Evolutionary conservation across 2,329 filamentous ascomycete genomes (phyloP).

Genomic region (Aspergillus melleus): DNA sequence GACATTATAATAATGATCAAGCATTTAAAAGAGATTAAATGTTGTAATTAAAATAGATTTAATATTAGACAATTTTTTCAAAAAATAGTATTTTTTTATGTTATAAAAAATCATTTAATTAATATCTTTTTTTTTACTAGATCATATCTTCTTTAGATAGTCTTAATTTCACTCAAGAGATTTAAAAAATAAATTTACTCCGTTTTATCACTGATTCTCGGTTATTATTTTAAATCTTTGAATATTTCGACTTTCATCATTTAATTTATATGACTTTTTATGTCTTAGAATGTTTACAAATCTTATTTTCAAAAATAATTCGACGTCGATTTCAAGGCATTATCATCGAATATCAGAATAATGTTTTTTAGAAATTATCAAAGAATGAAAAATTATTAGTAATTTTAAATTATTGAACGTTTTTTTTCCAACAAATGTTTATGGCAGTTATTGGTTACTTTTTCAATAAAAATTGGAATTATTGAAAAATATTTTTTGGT

Average conservation of each 20-base stretch:
- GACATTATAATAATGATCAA: too few relatives aligned
- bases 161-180: too few relatives aligned
- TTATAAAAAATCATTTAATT: too few relatives aligned
- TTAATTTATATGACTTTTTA: not conserved
- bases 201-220: too few relatives aligned
- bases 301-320: not conserved
- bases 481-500: constrained; percentile 9
- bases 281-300: not conserved
- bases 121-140: too few relatives aligned
- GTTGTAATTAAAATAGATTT: too few relatives aligned
- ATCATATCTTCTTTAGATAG: too few relatives aligned
- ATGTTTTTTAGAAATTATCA: not conserved
- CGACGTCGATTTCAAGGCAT: not conserved
- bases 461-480: constrained; percentile 9
- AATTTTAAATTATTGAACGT: constrained; percentile 11
- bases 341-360: not conserved
- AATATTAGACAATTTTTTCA: too few relatives aligned
- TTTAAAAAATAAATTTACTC: too few relatives aligned
- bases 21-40: too few relatives aligned
- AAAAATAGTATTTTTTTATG: too few relatives aligned
- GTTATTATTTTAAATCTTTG: not conserved
- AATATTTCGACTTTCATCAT: not conserved
- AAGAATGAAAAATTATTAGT: not conserved
- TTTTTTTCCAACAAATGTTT: constrained; percentile 10
- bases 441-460: constrained; percentile 14